A percentile compares a stretch with the other conserved stretches of the same genome.
Conservation (phyloP, 1,284 basidiomycete genomes). For the Rhodotorula sp. region DNA sequence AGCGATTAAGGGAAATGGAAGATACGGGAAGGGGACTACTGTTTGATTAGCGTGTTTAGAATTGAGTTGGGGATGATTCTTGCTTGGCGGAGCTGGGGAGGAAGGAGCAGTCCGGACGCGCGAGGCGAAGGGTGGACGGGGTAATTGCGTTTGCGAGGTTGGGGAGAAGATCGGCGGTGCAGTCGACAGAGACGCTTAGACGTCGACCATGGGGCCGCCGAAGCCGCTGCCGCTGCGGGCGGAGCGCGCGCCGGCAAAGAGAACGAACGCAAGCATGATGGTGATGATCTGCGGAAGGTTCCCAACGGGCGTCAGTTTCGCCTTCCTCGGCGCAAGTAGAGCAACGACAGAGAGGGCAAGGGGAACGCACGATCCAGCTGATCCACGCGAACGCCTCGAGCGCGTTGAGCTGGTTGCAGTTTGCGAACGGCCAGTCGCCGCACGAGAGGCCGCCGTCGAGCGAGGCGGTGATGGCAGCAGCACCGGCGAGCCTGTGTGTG, state of each 20-base stretch:
- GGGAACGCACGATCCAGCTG: slow-evolving; percentile 36
- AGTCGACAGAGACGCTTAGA: slow-evolving; percentile 6
- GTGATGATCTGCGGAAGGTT: slow-evolving; percentile 27
- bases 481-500: slow-evolving; percentile 38
- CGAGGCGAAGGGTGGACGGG: neutral
- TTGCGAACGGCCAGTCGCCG: slow-evolving; percentile 16
- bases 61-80: too few species aligned
- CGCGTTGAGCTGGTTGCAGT: slow-evolving; percentile 42
- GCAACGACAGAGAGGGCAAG: neutral
- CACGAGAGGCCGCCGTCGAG: slow-evolving; percentile 36
- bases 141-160: neutral
- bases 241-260: slow-evolving; percentile 34
- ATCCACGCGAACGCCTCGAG: slow-evolving; percentile 45
- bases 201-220: slow-evolving; percentile 38
- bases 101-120: neutral
- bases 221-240: slow-evolving; percentile 44
- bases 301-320: neutral
- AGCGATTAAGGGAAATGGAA: too few species aligned
- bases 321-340: neutral
- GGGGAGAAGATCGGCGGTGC: too few species aligned
- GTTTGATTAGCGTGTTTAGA: too few species aligned
- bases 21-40: too few species aligned
- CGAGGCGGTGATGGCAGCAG: slow-evolving; percentile 36
- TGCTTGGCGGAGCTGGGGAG: too few species aligned
- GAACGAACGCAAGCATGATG: slow-evolving; percentile 33